phyloP scores from a whole-genome alignment of 345 rosid species.

The Arabis hirsuta region DNA sequence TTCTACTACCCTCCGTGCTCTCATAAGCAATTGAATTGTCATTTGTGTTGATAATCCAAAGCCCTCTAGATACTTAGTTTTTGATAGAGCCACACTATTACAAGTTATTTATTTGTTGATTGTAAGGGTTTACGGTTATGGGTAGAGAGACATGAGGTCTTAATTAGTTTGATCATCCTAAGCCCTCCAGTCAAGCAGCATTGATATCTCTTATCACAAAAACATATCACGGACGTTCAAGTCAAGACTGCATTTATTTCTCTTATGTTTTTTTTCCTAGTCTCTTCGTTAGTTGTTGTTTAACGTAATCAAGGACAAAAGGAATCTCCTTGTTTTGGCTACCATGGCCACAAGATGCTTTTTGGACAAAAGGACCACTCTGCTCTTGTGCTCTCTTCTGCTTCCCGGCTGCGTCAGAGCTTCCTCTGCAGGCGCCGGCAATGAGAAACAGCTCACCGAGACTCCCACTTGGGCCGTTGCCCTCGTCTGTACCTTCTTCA shows the following conservation, averaged over 20 bases:
- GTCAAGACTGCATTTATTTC: slow-evolving; percentile 26
- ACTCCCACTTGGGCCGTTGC: slow-evolving; percentile 96
- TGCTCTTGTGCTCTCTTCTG: slow-evolving; percentile 20
- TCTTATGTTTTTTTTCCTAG: neutral
- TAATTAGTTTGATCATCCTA: slow-evolving; percentile 8
- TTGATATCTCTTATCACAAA: slow-evolving; percentile 20
- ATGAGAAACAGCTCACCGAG: slow-evolving; percentile 59
- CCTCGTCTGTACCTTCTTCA: slow-evolving; percentile 67
- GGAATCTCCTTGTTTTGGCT: neutral
- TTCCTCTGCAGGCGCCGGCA: slow-evolving; percentile 22
- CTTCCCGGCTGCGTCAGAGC: slow-evolving; percentile 13
- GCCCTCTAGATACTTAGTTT: neutral
- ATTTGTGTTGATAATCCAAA: neutral
- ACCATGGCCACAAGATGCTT: slow-evolving; percentile 28
- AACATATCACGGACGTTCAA: slow-evolving; percentile 24
- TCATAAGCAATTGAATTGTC: neutral
- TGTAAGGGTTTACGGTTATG: neutral
- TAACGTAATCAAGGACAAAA: slow-evolving; percentile 14
- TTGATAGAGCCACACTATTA: neutral
- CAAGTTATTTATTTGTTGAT: neutral
- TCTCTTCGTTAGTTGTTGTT: slow-evolving; percentile 7
- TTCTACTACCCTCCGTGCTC: slow-evolving; percentile 15
- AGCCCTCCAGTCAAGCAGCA: neutral
- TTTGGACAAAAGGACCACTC: slow-evolving; percentile 11
- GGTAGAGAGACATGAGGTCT: neutral